Base-by-base conservation (phyloP, 1,139 yeast genomes). In the Blastobotrys serpentis region DNA sequence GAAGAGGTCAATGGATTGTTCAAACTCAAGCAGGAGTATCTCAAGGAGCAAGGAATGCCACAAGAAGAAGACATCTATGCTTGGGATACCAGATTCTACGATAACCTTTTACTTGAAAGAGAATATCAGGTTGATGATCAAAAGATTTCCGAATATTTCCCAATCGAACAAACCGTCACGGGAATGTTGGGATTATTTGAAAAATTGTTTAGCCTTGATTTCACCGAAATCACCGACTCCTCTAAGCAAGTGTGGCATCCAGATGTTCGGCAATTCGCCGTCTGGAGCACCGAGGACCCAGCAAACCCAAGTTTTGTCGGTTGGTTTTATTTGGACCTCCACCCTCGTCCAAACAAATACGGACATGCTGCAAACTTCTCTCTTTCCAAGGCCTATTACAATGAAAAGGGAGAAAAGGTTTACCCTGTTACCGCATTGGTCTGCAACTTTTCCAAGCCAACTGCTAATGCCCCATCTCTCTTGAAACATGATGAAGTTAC, bases 331-430 rank as follows among this genome's bases (percentile, higher is more conserved):
- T 78, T 87, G 56, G 96, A 87, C 65, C 70, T 86, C 61, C 90
- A 85, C 63, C 95, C 95, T 53, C 78, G 96, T 64, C 84, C 82
- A 48, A 90, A 92, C 58, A 87, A 87, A 65, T 87, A 84, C 66
- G 84, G 87, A 1, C 95, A 86, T 65, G 95, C 95, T 22, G 95
- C 95, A 10, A 84, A 84, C 63, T 86, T 87, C 61, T 84, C 82
- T 21, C 65, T 86, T 49, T 71, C 75, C 8, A 81, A 87, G n/a
- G 85, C 90, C 1, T 84, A 71, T 60, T 66, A 68, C 25, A 72
- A 71, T 52, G 73, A 76, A 47, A 72, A 77, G 46, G 75, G 74
- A 17, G 62, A 71, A n/a, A 75, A 84, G 58, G 71, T 74, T 13
- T 75, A 77, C 52, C 92, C 95, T 1, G 81, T 80, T 0, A 84